A percentile compares a stretch with the other conserved stretches of the same genome.
Evolutionary conservation across 2,329 filamentous ascomycete species (phyloP).

Genomic region (Stenocarpella maydis): DNA sequence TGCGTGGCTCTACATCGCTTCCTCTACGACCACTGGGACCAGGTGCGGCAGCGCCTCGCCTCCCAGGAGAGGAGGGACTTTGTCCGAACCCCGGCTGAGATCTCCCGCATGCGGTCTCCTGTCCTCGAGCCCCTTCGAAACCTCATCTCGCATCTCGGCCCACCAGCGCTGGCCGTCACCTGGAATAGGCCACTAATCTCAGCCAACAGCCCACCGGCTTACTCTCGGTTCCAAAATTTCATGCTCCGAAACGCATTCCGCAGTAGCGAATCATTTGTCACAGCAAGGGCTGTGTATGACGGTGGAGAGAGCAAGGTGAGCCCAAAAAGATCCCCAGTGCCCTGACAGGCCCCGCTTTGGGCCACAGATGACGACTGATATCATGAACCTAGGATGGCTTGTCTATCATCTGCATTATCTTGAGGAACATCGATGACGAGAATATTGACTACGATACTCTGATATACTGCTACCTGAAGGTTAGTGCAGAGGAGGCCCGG

Average conservation of each 20-base stretch:
- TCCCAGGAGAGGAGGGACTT: constrained; percentile 66
- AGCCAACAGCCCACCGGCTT: constrained; percentile 67
- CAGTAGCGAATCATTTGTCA: constrained; percentile 70
- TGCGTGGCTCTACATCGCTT: constrained; percentile 74
- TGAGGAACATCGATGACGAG: constrained; percentile 72
- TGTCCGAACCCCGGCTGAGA: constrained; percentile 62
- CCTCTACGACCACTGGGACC: constrained; percentile 76
- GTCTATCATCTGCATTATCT: constrained; percentile 73
- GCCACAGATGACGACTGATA: constrained; percentile 20
- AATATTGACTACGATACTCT: constrained; percentile 71
- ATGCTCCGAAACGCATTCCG: constrained; percentile 75
- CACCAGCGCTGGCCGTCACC: constrained; percentile 72
- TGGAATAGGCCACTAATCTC: constrained; percentile 75
- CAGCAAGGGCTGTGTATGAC: constrained; percentile 72
- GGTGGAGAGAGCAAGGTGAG: constrained; percentile 73
- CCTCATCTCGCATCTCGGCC: constrained; percentile 72
- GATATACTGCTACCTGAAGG: constrained; percentile 74
- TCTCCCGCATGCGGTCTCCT: constrained; percentile 60
- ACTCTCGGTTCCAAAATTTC: constrained; percentile 76
- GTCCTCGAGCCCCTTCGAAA: constrained; percentile 67
- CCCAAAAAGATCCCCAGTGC: not conserved
- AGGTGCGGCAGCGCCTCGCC: constrained; percentile 70
- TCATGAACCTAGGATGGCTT: constrained; percentile 62
- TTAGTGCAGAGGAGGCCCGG: constrained; percentile 41
- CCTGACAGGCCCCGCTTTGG: not conserved